Percentiles rank a stretch among this genome's conserved stretches.
These are phyloP conservation scores for Anaeromyces robustus DNA, from an alignment of 192 early-diverging fungal species.

Conservation along the genomic window DNA sequence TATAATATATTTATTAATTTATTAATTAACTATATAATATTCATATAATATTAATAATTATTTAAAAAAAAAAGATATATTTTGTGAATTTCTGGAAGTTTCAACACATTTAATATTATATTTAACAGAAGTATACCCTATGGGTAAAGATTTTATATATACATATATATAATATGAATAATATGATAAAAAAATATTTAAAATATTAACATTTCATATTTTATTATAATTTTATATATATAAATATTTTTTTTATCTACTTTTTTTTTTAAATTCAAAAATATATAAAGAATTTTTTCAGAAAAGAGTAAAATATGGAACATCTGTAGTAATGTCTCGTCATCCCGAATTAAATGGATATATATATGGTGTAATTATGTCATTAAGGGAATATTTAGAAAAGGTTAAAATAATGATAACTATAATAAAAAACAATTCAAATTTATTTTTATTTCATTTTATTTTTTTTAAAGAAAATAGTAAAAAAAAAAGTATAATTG, in stretches of 20 bases:
- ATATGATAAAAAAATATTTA: too few species aligned
- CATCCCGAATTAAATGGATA: not conserved
- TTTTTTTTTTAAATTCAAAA: not conserved
- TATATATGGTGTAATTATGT: not conserved
- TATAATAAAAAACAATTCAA: too few species aligned
- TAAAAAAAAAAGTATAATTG: too few species aligned
- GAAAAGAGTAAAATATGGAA: not conserved
- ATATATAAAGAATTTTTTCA: not conserved
- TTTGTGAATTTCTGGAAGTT: not conserved
- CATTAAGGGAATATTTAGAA: not conserved
- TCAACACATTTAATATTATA: not conserved
- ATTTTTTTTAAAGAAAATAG: too few species aligned
- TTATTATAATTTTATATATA: too few species aligned
- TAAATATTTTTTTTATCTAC: too few species aligned
- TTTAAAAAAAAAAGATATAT: not conserved
- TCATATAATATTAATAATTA: too few species aligned
- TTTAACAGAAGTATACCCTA: not conserved
- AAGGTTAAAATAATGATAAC: not conserved
- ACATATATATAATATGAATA: too few species aligned
- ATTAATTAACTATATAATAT: too few species aligned
- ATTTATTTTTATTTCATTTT: too few species aligned
- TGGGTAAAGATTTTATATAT: not conserved
- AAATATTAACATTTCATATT: too few species aligned
- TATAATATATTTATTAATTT: too few species aligned
- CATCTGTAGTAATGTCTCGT: not conserved